Evolutionary conservation across 192 early-diverging fungal species (phyloP).

Genomic region (Dispira parvispora): DNA sequence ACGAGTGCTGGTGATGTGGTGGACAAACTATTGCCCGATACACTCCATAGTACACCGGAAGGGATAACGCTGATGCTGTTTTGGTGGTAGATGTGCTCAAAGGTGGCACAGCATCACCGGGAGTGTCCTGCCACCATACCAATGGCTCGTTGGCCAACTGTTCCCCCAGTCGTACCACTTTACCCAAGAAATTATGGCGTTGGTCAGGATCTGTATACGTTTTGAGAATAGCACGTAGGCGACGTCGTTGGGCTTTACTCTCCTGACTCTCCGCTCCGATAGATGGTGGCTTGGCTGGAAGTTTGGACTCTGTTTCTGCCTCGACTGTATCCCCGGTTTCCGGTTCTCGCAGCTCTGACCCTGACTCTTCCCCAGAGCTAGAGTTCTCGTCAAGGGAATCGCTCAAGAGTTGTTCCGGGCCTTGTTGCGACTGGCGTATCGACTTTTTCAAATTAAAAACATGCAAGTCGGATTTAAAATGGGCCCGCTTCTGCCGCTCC

Average conservation of each 20-base stretch:
- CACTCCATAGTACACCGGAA: not conserved
- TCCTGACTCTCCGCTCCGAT: not conserved
- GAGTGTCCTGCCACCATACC: not conserved
- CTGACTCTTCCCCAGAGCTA: not conserved
- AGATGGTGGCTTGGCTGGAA: not conserved
- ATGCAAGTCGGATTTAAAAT: slow-evolving; percentile 5
- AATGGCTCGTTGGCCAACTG: not conserved
- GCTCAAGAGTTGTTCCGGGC: not conserved
- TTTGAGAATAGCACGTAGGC: not conserved
- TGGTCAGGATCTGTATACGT: slow-evolving; percentile 2
- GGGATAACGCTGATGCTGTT: not conserved
- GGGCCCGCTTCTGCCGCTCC: slow-evolving; percentile 6
- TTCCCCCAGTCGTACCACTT: slow-evolving; percentile 1
- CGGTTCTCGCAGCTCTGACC: not conserved
- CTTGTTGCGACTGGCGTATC: not conserved
- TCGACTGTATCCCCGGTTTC: not conserved
- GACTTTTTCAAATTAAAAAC: not conserved
- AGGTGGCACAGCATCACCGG: too few relatives aligned
- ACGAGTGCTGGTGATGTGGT: not conserved
- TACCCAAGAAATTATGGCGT: not conserved
- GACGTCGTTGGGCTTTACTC: not conserved
- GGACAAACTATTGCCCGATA: not conserved
- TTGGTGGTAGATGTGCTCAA: not conserved
- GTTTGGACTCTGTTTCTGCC: not conserved
- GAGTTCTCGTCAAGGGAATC: not conserved